phyloP scores from a whole-genome alignment of 495 filamentous ascomycete genomes.

The Lichenothelia convexa region DNA sequence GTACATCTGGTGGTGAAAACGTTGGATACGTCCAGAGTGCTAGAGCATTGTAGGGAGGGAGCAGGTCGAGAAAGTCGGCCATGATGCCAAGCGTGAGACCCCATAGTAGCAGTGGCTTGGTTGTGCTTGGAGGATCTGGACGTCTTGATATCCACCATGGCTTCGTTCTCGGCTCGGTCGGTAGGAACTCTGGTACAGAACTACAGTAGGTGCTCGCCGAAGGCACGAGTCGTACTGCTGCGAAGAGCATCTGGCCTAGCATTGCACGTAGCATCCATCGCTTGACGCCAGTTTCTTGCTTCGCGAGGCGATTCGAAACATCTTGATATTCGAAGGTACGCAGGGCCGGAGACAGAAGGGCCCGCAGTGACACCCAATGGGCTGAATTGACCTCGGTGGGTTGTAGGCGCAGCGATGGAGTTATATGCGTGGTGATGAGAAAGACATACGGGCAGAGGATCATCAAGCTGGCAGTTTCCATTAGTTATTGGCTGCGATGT shows the following conservation, averaged over 20 bases:
- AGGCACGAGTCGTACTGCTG: constrained; percentile 45
- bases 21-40: constrained; percentile 54
- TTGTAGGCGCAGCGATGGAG: constrained; percentile 44
- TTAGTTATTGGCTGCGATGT: background rate
- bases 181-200: constrained; percentile 28
- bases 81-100: constrained; percentile 56
- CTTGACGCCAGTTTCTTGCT: constrained; percentile 30
- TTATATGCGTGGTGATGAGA: constrained; percentile 36
- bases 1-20: constrained; percentile 48
- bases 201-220: constrained; percentile 41
- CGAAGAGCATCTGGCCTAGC: constrained; percentile 54
- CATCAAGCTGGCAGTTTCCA: constrained; percentile 36
- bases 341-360: constrained; percentile 40
- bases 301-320: constrained; percentile 43
- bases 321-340: constrained; percentile 49
- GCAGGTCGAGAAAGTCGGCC: constrained; percentile 52
- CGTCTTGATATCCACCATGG: constrained; percentile 4
- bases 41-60: constrained; percentile 44
- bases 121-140: constrained; percentile 5
- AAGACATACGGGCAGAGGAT: constrained; percentile 63
- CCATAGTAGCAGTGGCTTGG: constrained; percentile 49
- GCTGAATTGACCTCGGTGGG: constrained; percentile 55
- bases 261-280: constrained; percentile 33
- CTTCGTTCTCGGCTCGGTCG: constrained; percentile 2
- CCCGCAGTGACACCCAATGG: constrained; percentile 58